Evolutionary conservation across 2,329 filamentous ascomycete species (phyloP), one percentile per base, ranked within the genome.

Genomic region (Ceratocystis ficicola): DNA sequence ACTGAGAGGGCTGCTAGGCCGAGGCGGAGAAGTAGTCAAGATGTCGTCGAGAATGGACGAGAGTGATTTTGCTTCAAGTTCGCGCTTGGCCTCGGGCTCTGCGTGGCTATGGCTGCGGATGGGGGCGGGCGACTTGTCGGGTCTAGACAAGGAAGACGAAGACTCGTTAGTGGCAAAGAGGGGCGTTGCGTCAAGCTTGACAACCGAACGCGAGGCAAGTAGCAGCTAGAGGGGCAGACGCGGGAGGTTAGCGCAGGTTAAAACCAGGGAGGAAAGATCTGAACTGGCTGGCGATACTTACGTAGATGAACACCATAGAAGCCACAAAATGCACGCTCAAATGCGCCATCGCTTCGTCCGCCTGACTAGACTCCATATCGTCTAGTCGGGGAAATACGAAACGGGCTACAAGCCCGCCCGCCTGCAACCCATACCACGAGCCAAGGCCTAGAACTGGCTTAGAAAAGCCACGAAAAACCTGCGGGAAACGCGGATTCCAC

Each of bases 401-500:
- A 46, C 88, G 81, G 10, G 85, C 74, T 5, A 80, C 72, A 10
- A 89, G 72, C 25, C 85, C 78, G 41, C 87, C 72, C 1, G 80
- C 72, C 71, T 91, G 88, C 68, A 86, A 81, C 1, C 78, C 79
- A 71, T 89, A 89, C 80, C 88, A 88, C 63, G 83, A 79, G 2
- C 78, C 76, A 12, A 89, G 79, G 0, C 86, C 86, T 2, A 80
- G 72, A 41, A 89, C 77, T 66, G 82, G 84, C 68, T 76, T 80
- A 32, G 78, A 82, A 72, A 81, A 87, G 65, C 83, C 85, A n/a
- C 81, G 78, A 44, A 79, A 77, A 2, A 80, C 81, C 70, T 86
- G 79, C 44, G 82, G 79, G 69, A 88, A 82, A 67, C 81, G 81
- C 0, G 86, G 85, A 68, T 89, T 89, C 87, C 87, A 89, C 80